Base-by-base conservation (phyloP, 164 flowering plant species). In the Macadamia tetraphylla region DNA sequence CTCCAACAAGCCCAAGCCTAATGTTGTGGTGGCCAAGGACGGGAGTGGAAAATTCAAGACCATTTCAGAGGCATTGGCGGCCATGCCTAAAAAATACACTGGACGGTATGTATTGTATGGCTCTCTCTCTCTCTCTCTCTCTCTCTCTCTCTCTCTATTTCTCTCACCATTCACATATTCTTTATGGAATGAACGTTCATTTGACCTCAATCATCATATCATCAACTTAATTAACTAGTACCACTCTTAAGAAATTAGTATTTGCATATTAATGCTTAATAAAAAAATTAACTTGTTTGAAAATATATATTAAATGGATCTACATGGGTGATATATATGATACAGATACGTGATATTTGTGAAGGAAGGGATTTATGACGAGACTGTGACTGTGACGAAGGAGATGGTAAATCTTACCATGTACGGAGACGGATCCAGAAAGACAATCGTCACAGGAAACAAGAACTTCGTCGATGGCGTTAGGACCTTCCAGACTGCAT, bases 371-470 rank as follows among this genome's bases (percentile, higher is more conserved):
- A 30, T 85, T 11, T 92, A 87, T 29, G 88, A 87, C 0, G 97
- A 92, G 76, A 70, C 66, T 0, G 90, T 88, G 58, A 78, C 51
- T 0, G 73, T 92, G 35, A 66, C 76, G 6, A 86, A 82, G 80
- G 71, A 86, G 42, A 89, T 84, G 92, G 78, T 68, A 7, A 88
- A 92, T 58, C 73, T 92, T 2, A 89, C 94, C 31, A 82, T 92
- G 74, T 82, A 79, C 32, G 97, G 97, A 3, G 97, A 88, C 67
- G 97, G 97, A 60, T 89, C 95, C 1, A 80, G 76, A 71, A 89
- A 92, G 78, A 80, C 82, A 18, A 80, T 87, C 9, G 65, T 92
- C 72, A 83, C 88, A 0, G 93, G 95, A 10, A 85, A 73, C 79
- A 91, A 88, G 68, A 89, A 82, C 48, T 78, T 70, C 49, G 83